A percentile compares a stretch with the other conserved stretches of the same genome.
phyloP scores from a whole-genome alignment of 202 grass and related monocot genomes.

The Setaria viridis region DNA sequence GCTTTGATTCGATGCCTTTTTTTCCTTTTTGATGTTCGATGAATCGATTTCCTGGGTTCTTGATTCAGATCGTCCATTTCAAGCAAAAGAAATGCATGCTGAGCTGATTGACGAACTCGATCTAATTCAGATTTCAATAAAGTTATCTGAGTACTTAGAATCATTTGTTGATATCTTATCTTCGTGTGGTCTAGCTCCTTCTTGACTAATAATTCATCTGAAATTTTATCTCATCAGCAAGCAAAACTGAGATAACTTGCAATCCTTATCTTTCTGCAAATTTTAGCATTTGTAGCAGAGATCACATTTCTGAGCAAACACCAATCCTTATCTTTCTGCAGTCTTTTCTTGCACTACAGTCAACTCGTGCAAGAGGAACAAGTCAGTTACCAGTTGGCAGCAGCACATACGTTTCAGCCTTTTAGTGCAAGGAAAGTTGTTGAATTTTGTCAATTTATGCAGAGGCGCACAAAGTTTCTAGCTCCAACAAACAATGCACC shows the following conservation, averaged over 20 bases:
- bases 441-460: slow-evolving; percentile 47
- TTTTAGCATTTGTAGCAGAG: neutral
- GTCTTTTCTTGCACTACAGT: slow-evolving; percentile 44
- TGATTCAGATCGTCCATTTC: slow-evolving; percentile 40
- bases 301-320: slow-evolving; percentile 16
- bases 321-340: slow-evolving; percentile 38
- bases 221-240: neutral
- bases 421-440: slow-evolving; percentile 50
- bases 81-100: slow-evolving; percentile 48
- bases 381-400: slow-evolving; percentile 36
- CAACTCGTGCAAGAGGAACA: slow-evolving; percentile 44
- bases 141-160: slow-evolving; percentile 13
- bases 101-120: slow-evolving; percentile 30
- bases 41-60: slow-evolving; percentile 34
- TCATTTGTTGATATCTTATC: neutral
- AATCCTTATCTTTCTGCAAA: slow-evolving; percentile 35
- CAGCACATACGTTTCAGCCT: slow-evolving; percentile 45
- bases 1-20: slow-evolving; percentile 55
- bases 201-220: slow-evolving; percentile 1
- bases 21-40: slow-evolving; percentile 41
- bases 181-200: neutral
- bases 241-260: slow-evolving; percentile 4
- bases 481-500: slow-evolving; percentile 47
- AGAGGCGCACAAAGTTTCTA: slow-evolving; percentile 51
- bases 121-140: slow-evolving; percentile 41